These are phyloP conservation scores for Cryptococcus neoformans DNA, from an alignment of 1,284 basidiomycete species.

Conservation along the genomic window DNA sequence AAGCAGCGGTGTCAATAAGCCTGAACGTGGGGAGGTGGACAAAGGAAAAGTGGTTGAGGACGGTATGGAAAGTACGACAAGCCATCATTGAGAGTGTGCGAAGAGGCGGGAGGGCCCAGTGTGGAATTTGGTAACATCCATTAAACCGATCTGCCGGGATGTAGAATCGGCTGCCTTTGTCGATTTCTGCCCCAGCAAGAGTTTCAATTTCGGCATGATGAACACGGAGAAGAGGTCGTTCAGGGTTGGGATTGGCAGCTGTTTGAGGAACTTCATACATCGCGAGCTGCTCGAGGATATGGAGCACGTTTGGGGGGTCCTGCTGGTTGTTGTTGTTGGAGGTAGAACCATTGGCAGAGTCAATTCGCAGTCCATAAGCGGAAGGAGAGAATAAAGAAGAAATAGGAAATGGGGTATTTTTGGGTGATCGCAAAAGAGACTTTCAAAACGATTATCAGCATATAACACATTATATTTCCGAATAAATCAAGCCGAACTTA, in stretches of 20 bases:
- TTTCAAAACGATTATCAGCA: too few relatives aligned
- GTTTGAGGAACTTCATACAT: conserved; percentile 42
- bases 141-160: conserved; percentile 48
- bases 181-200: conserved; percentile 22
- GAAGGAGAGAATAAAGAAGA: conserved; percentile 36
- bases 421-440: too few relatives aligned
- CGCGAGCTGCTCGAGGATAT: conserved; percentile 37
- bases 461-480: too few relatives aligned
- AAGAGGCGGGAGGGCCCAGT: conserved; percentile 51
- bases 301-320: conserved; percentile 21
- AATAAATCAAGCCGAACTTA: not conserved
- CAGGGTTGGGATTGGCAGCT: conserved; percentile 41
- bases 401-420: conserved; percentile 24
- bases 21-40: conserved; percentile 51
- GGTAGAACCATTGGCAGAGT: not conserved
- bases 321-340: conserved; percentile 7
- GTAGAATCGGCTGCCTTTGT: conserved; percentile 30
- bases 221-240: conserved; percentile 43
- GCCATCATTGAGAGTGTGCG: conserved; percentile 49
- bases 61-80: conserved; percentile 45
- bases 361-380: conserved; percentile 5
- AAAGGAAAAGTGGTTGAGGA: conserved; percentile 51
- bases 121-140: conserved; percentile 51
- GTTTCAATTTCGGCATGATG: conserved; percentile 13
- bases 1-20: conserved; percentile 46